Conservation (phyloP, 371 early-diverging fungal species). For the Entomophthora muscae region DNA sequence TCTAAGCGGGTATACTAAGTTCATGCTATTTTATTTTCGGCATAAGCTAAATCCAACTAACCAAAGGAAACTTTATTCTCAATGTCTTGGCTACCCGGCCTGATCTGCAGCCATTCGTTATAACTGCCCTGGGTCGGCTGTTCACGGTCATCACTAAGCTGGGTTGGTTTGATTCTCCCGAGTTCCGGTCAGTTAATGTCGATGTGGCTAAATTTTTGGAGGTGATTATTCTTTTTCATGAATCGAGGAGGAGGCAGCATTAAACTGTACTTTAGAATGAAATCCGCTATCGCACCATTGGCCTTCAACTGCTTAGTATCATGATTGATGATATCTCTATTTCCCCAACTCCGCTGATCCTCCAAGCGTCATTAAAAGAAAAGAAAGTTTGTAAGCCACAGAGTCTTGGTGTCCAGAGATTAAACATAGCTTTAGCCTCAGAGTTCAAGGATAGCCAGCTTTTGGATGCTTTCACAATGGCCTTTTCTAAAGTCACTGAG, state of each 20-base stretch:
- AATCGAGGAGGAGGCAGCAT: not conserved
- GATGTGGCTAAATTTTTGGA: conserved; percentile 47
- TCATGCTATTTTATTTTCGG: too few relatives aligned
- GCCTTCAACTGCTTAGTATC: conserved; percentile 30
- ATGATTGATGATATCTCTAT: conserved; percentile 44
- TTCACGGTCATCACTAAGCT: conserved; percentile 59
- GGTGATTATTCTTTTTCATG: conserved; percentile 17
- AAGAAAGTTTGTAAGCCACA: conserved; percentile 27
- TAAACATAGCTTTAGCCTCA: conserved; percentile 39
- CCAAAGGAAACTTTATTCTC: conserved; percentile 39
- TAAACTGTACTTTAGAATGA: conserved; percentile 22
- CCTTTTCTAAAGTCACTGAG: conserved; percentile 32
- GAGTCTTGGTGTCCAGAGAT: too few relatives aligned
- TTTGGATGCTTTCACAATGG: conserved; percentile 45
- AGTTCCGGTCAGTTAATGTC: conserved; percentile 40
- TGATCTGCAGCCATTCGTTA: conserved; percentile 44
- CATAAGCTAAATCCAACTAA: too few relatives aligned
- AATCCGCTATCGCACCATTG: conserved; percentile 38
- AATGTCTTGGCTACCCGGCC: conserved; percentile 44
- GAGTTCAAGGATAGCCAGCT: conserved; percentile 68
- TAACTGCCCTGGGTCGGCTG: conserved; percentile 42
- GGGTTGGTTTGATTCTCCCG: conserved; percentile 61
- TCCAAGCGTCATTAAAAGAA: conserved; percentile 39
- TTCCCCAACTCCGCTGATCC: conserved; percentile 28
- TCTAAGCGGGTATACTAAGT: too few relatives aligned